Evolutionary conservation across 2,329 filamentous ascomycete genomes (phyloP), one percentile per base, ranked within the genome.

Genomic region (Ophiostoma sp.): DNA sequence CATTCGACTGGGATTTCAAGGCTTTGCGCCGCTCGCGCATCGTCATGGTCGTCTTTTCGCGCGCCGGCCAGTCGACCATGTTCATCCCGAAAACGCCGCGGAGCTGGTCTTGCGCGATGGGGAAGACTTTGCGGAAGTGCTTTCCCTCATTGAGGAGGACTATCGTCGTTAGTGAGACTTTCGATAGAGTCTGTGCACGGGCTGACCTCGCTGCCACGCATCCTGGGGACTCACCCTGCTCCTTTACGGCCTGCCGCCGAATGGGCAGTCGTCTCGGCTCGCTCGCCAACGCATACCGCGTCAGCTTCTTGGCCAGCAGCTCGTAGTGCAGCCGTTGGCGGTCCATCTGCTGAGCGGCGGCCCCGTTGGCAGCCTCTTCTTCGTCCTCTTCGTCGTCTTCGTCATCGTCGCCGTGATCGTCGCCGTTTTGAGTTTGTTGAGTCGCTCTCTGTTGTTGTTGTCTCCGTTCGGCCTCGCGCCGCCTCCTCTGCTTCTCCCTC

Each of bases 81-180:
- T 95, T 88, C 94, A 98, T 97, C n/a, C 96, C 96, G 82, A 97
- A 98, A 0, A 91, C 87, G 1, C 84, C 83, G 66, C 87, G 85
- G 50, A 99, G 84, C 76, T 92, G 88, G 45, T 84, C 82, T 80
- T 99, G 95, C 57, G 95, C 93, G 55, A 88, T 85, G 0, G 88
- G 88, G 78, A 97, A 98, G 3, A 98, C 89, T 15, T 83, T 81
- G 79, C 90, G 94, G 81, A 98, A 98, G 48, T 90, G 85, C 42
- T 91, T 86, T 7, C 89, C 84, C 9, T 91, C 87, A 63, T 90
- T 87, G 22, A 92, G 93, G 11, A 97, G 88, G 0, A 97, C 93
- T 90, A 69, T 19, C 2, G 3, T 0, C 1, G 28, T 36, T 17
- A 69, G 25, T 7, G 8, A 15, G 25, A 4, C 22, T 33, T 22